Conservation (phyloP, 768 basidiomycete genomes). For the Rhodotorula paludigena region DNA sequence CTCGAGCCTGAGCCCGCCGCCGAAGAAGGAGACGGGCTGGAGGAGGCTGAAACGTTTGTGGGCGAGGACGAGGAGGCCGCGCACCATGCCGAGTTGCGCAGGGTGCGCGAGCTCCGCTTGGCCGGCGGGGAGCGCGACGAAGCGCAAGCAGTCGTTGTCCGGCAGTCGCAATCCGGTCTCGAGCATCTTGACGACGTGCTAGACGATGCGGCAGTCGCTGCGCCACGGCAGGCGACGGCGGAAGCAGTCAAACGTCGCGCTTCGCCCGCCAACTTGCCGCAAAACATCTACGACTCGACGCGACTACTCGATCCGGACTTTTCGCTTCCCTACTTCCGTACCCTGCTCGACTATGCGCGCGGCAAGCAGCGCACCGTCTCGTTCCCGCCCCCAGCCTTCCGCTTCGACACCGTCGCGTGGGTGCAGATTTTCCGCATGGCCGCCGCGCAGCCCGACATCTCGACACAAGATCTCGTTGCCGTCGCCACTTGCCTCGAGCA, state of each 20-base stretch:
- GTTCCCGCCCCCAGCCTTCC: constrained; percentile 15
- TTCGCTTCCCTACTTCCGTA: constrained; percentile 12
- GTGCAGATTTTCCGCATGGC: constrained; percentile 11
- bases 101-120: background rate
- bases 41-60: background rate
- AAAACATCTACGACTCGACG: background rate
- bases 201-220: too few species aligned
- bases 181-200: background rate
- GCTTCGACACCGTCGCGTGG: constrained; percentile 18
- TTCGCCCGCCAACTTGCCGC: background rate
- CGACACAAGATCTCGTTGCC: background rate
- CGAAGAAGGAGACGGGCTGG: background rate
- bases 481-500: constrained; percentile 3
- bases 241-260: too few species aligned
- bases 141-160: background rate
- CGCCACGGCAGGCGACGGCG: too few species aligned
- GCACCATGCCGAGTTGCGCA: background rate
- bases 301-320: background rate
- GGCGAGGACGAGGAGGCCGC: background rate
- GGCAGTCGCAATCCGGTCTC: background rate
- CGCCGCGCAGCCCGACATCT: background rate
- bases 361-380: background rate
- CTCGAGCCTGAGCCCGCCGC: background rate
- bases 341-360: constrained; percentile 1
- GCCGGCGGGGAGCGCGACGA: background rate